Base-by-base conservation (phyloP, 2,329 filamentous ascomycete genomes). In the Trichoderma simmonsii region DNA sequence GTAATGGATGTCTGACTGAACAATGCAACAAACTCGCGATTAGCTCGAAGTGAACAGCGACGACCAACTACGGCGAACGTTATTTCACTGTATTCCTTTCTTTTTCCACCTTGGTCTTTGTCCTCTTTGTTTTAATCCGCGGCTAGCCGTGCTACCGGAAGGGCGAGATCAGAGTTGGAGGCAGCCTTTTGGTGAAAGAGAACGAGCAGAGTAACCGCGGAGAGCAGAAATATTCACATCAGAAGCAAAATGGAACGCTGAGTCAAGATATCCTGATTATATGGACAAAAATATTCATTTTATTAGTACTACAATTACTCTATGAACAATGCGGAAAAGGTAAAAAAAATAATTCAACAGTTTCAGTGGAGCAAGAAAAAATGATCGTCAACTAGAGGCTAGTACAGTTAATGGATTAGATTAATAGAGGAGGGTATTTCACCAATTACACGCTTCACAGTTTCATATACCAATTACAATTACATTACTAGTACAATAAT, bases 121-220 rank as follows among this genome's bases (percentile, higher is more conserved):
- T 12, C 3, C 43, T 21, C 43, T 24, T 24, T 54, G 48, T 24
- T 54, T 7, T 3, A 2, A 54, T 24, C n/a, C 2, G 11, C 21
- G 43, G 43, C 43, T 51, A 51, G 43, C 9, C 43, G 43, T 51
- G 43, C n/a, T 5, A 51, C 43, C 0, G 21, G 8, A 21, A 21
- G 9, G 0, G 18, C 1, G 9, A 1, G 2, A 21, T 48, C n/a
- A 6, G 2, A 12, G n/a, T n/a, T 3, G 0, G 43, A 51, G n/a
- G 43, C 18, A 51, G 2, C 43, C n/a, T 7, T 24, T 14, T 7
- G 48, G 5, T 54, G 6, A 5, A 51, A 51, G n/a, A 21, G n/a
- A 51, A 12, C 0, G 8, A 12, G 9, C 2, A 51, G 43, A 48
- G 43, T 21, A 48, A 3, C 18, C 7, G 3, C 4, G 4, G n/a